These are phyloP conservation scores for Talaromyces sp. DNA, from an alignment of 2,329 filamentous ascomycete species.

Conservation along the genomic window DNA sequence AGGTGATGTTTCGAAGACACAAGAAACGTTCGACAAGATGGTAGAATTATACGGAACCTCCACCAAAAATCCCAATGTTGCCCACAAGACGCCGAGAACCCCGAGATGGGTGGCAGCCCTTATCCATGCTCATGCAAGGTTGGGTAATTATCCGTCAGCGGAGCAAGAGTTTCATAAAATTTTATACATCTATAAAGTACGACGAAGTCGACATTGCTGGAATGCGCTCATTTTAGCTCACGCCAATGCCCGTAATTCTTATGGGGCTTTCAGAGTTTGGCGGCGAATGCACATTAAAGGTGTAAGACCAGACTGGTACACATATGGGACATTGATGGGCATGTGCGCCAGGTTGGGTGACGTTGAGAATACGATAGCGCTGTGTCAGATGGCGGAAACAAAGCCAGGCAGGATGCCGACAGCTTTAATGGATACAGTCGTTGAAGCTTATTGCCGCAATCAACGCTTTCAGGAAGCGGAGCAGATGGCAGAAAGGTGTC, in stretches of 20 bases:
- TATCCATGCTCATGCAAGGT: slow-evolving; percentile 65
- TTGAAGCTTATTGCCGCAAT: slow-evolving; percentile 62
- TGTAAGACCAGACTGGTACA: slow-evolving; percentile 55
- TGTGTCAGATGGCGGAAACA: slow-evolving; percentile 61
- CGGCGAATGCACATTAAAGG: slow-evolving; percentile 50
- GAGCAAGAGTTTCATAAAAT: slow-evolving; percentile 61
- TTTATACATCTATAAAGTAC: slow-evolving; percentile 48
- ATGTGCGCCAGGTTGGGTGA: slow-evolving; percentile 69
- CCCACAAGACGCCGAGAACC: slow-evolving; percentile 19
- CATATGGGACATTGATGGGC: slow-evolving; percentile 69
- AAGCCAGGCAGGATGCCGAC: slow-evolving; percentile 47
- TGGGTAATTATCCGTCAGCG: slow-evolving; percentile 59
- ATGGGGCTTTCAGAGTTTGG: slow-evolving; percentile 62
- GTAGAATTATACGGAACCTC: slow-evolving; percentile 31
- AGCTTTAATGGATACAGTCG: slow-evolving; percentile 59
- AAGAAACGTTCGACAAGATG: slow-evolving; percentile 42
- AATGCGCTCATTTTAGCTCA: slow-evolving; percentile 73
- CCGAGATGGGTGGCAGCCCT: slow-evolving; percentile 47
- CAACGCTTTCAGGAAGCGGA: slow-evolving; percentile 53
- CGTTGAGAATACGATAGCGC: slow-evolving; percentile 59
- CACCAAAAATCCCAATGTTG: not conserved
- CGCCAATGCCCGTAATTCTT: slow-evolving; percentile 59
- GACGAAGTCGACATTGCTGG: slow-evolving; percentile 60
- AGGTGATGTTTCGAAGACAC: slow-evolving; percentile 43
- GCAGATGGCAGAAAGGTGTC: slow-evolving; percentile 53